A percentile compares a stretch with the other conserved stretches of the same genome.
phyloP scores from a whole-genome alignment of 2,329 filamentous ascomycete genomes.

The Boeremia exigua region DNA sequence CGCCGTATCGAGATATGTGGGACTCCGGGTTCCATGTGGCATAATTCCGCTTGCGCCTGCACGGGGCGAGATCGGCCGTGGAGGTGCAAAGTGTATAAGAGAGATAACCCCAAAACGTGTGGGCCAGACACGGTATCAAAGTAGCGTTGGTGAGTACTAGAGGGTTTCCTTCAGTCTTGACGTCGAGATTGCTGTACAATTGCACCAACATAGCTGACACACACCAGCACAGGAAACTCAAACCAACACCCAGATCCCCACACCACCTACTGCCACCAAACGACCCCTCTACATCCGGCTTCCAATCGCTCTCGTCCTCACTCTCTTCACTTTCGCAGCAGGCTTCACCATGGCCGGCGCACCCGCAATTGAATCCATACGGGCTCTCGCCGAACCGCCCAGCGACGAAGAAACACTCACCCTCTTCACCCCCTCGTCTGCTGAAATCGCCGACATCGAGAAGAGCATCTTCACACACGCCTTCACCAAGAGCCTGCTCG shows the following conservation, averaged over 20 bases:
- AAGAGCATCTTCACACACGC: constrained; percentile 77
- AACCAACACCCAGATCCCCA: constrained; percentile 19
- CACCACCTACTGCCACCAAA: constrained; percentile 15
- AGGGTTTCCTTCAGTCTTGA: neutral
- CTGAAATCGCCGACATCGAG: constrained; percentile 65
- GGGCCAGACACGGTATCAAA: constrained; percentile 20
- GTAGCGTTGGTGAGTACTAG: constrained; percentile 25
- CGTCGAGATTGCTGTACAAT: neutral
- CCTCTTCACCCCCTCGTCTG: constrained; percentile 66
- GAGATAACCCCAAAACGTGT: constrained; percentile 4
- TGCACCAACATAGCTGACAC: constrained; percentile 6
- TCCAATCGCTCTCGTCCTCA: constrained; percentile 54
- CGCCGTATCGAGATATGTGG: constrained; percentile 37
- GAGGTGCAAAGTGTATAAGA: constrained; percentile 7
- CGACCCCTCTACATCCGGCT: constrained; percentile 45
- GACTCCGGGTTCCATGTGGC: constrained; percentile 20
- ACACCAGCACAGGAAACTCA: constrained; percentile 17
- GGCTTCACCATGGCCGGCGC: constrained; percentile 65
- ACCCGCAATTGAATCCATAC: constrained; percentile 59
- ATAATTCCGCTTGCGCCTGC: constrained; percentile 15
- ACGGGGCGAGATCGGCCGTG: constrained; percentile 34
- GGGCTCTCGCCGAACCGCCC: constrained; percentile 60
- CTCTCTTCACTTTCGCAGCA: constrained; percentile 56
- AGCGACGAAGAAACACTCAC: constrained; percentile 76
- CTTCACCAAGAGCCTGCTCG: constrained; percentile 71